phyloP scores from a whole-genome alignment of 2,329 filamentous ascomycete genomes.

The Xylaria sp. region DNA sequence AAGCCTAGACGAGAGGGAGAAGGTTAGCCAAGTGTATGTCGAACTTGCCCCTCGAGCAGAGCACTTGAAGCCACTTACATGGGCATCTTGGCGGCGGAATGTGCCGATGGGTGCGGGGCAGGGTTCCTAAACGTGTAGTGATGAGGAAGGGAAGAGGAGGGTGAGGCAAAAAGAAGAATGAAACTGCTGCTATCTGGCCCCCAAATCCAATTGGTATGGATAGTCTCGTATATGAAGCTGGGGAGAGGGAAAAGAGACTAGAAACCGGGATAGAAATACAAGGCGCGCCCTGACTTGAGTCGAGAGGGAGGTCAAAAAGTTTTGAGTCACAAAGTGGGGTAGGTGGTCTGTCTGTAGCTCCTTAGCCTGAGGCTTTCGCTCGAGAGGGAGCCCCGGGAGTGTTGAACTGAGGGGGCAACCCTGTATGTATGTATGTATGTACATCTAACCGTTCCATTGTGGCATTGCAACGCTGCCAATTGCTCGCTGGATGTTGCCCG shows the following conservation, averaged over 20 bases:
- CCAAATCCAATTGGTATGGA: too few relatives aligned
- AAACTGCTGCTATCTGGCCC: too few relatives aligned
- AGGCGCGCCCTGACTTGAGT: not conserved
- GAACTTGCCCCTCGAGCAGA: not conserved
- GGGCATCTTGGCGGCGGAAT: conserved; percentile 4
- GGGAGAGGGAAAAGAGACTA: not conserved
- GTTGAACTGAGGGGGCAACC: not conserved
- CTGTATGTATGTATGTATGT: too few relatives aligned
- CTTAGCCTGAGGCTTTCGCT: not conserved
- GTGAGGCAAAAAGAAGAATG: not conserved
- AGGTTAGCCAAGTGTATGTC: not conserved
- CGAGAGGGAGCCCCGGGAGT: not conserved
- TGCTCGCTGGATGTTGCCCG: not conserved
- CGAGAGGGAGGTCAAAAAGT: not conserved
- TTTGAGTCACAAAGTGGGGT: not conserved
- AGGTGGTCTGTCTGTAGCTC: not conserved
- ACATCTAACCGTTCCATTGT: not conserved
- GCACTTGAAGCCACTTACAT: not conserved
- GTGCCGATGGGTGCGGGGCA: too few relatives aligned
- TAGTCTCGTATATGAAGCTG: not conserved
- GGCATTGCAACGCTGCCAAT: not conserved
- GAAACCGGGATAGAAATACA: not conserved
- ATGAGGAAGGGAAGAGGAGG: not conserved
- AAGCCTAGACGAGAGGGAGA: not conserved
- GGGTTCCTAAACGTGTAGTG: too few relatives aligned